A percentile compares a stretch with the other conserved stretches of the same genome.
Evolutionary conservation across 768 basidiomycete species (phyloP).

Genomic region (Suillus lakei): DNA sequence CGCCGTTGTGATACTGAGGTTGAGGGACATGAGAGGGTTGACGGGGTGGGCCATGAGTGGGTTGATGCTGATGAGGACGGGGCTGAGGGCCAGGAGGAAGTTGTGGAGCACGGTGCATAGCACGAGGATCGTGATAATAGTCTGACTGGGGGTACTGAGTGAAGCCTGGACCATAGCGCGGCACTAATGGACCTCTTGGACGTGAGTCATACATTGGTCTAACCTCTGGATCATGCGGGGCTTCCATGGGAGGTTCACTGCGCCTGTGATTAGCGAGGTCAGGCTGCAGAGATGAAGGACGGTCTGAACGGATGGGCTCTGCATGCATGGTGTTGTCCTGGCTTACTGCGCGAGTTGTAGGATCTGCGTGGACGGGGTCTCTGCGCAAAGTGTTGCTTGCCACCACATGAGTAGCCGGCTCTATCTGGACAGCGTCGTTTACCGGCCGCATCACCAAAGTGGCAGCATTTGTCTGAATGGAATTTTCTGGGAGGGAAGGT

Average conservation of each 20-base stretch:
- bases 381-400: neutral
- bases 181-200: neutral
- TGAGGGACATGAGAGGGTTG: neutral
- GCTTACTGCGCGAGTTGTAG: neutral
- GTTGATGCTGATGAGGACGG: neutral
- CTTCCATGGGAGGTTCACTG: neutral
- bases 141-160: neutral
- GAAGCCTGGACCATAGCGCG: neutral
- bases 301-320: neutral
- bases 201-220: neutral
- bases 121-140: neutral
- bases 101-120: neutral
- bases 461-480: neutral
- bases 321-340: neutral
- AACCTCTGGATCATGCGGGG: neutral
- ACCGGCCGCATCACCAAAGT: no score
- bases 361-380: neutral
- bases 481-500: neutral
- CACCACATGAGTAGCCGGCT: neutral
- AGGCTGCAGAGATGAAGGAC: neutral
- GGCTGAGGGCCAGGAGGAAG: constrained; percentile 1
- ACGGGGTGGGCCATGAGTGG: neutral
- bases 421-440: no score
- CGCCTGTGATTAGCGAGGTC: neutral
- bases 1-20: neutral